A percentile compares a stretch with the other conserved stretches of the same genome.
Conservation (phyloP, 2,329 filamentous ascomycete species). For the Colletotrichum sojae region DNA sequence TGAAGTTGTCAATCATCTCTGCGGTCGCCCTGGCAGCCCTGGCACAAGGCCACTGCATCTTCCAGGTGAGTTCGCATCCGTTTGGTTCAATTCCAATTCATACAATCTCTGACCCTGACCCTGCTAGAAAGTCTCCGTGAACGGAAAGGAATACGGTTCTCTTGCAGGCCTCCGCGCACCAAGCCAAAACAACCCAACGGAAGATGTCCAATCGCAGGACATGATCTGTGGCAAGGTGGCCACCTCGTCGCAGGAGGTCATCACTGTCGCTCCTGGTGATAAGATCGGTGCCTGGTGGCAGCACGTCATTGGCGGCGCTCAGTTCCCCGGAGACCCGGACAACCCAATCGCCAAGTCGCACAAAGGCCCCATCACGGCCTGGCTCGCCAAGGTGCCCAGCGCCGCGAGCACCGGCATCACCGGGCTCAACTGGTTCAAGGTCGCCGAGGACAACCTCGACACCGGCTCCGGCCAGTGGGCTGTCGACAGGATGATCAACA, state of each 20-base stretch:
- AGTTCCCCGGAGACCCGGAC: slow-evolving; percentile 63
- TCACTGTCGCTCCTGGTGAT: slow-evolving; percentile 65
- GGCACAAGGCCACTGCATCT: slow-evolving; percentile 31
- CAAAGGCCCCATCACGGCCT: slow-evolving; percentile 68
- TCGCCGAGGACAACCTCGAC: slow-evolving; percentile 65
- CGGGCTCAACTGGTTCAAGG: slow-evolving; percentile 50
- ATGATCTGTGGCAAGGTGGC: slow-evolving; percentile 65
- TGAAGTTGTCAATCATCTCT: slow-evolving; percentile 6
- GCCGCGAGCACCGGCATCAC: slow-evolving; percentile 59
- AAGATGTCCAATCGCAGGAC: slow-evolving; percentile 62
- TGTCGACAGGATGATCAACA: slow-evolving; percentile 60
- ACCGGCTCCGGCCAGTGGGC: slow-evolving; percentile 61
- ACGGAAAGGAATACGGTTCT: slow-evolving; percentile 36
- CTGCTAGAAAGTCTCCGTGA: slow-evolving; percentile 33
- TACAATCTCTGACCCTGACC: background rate
- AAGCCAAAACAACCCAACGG: slow-evolving; percentile 65
- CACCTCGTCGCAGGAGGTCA: slow-evolving; percentile 57
- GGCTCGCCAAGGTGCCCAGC: slow-evolving; percentile 67
- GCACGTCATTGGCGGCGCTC: slow-evolving; percentile 67
- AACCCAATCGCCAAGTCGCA: slow-evolving; percentile 69
- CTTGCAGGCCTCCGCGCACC: slow-evolving; percentile 36
- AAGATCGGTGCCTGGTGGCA: slow-evolving; percentile 66
- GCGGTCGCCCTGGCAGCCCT: slow-evolving; percentile 8
- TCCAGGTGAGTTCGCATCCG: slow-evolving; percentile 16
- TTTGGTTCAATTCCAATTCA: background rate